These are phyloP conservation scores for Pseudopyricularia javanii DNA, from an alignment of 2,329 filamentous ascomycete species.

Conservation along the genomic window DNA sequence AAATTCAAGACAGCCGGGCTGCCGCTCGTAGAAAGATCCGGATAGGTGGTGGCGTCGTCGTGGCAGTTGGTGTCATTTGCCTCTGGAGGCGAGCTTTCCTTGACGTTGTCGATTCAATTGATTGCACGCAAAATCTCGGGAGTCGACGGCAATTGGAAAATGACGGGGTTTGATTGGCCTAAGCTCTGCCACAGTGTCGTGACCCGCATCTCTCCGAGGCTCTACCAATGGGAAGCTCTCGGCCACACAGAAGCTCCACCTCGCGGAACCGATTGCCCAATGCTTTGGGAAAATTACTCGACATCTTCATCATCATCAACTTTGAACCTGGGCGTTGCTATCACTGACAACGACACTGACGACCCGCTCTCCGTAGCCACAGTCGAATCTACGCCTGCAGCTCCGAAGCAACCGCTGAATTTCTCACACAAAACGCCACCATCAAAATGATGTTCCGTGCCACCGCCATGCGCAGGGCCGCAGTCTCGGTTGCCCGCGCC, in stretches of 20 bases:
- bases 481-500: conserved; percentile 45
- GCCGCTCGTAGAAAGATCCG: neutral
- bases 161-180: conserved; percentile 1
- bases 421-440: neutral
- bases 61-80: neutral
- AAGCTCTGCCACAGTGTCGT: neutral
- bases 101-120: neutral
- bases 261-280: neutral
- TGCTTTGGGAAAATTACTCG: conserved; percentile 1
- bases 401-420: neutral
- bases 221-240: neutral
- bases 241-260: neutral
- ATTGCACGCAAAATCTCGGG: neutral
- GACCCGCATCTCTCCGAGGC: neutral
- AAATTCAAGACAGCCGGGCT: neutral
- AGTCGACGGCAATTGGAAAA: conserved; percentile 1
- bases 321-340: neutral
- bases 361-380: conserved; percentile 1
- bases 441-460: conserved; percentile 69
- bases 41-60: neutral
- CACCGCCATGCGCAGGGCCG: conserved; percentile 53
- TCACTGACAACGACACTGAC: neutral
- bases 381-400: neutral
- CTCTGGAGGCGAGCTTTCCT: neutral
- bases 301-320: conserved; percentile 2